Conservation (phyloP, 176 grass and related monocot species). For the Cymbopogon citratus region DNA sequence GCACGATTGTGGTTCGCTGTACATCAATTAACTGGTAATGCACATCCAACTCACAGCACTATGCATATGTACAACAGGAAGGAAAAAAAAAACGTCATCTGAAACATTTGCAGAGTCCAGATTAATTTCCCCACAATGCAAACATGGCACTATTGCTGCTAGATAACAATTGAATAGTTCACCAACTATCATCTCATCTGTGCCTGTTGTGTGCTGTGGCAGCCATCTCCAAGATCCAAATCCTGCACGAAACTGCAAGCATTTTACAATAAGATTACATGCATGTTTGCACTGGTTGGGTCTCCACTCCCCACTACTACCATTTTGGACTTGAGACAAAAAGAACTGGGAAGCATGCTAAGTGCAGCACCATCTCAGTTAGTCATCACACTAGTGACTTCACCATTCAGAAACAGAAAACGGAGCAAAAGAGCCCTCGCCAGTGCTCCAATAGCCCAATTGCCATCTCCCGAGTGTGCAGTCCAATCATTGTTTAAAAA, state of each 20-base stretch:
- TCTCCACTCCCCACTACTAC: constrained; percentile 18
- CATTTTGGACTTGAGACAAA: constrained; percentile 26
- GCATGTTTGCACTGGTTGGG: constrained; percentile 18
- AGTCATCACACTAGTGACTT: constrained; percentile 28
- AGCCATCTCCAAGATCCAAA: background rate
- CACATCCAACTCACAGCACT: constrained; percentile 4
- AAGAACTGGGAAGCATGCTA: constrained; percentile 22
- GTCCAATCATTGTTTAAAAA: background rate
- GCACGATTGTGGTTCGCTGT: constrained; percentile 18
- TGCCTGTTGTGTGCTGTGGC: background rate
- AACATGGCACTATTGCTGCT: constrained; percentile 11
- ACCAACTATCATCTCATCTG: constrained; percentile 1
- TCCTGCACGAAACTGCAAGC: background rate
- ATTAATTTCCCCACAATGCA: constrained; percentile 19
- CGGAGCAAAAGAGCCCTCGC: background rate
- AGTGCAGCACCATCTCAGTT: constrained; percentile 20
- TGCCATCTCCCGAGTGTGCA: constrained; percentile 18
- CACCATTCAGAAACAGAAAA: constrained; percentile 2
- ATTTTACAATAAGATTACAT: constrained; percentile 6
- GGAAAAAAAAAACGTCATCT: background rate
- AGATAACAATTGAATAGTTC: background rate
- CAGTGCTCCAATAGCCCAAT: background rate
- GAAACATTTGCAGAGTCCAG: background rate
- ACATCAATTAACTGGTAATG: constrained; percentile 14
- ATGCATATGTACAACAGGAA: background rate